Evolutionary conservation across 1,139 yeast genomes (phyloP).

Genomic region (Pichia sp.): DNA sequence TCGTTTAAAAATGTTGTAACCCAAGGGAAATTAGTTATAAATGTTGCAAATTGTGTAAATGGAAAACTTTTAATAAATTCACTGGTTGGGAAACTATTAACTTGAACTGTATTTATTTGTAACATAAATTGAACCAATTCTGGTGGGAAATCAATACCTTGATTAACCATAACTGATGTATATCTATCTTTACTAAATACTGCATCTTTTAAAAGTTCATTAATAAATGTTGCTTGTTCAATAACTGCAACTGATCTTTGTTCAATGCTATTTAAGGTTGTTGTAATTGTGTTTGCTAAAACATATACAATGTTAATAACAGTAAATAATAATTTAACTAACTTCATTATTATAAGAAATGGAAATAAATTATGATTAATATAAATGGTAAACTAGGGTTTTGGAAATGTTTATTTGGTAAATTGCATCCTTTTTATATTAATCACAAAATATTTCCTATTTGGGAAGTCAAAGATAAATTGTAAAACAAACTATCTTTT

Average conservation of each 20-base stretch:
- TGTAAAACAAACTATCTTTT: slow-evolving; percentile 4
- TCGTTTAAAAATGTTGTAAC: slow-evolving; percentile 31
- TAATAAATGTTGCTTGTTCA: slow-evolving; percentile 27
- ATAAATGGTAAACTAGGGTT: no score
- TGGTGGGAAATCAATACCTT: slow-evolving; percentile 30
- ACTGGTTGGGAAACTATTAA: slow-evolving; percentile 23
- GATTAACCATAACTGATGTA: slow-evolving; percentile 28
- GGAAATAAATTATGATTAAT: neutral
- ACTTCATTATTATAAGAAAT: neutral
- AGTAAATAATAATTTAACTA: neutral
- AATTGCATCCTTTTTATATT: neutral
- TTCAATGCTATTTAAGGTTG: slow-evolving; percentile 17
- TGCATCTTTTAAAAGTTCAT: slow-evolving; percentile 30
- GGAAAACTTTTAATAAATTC: slow-evolving; percentile 35
- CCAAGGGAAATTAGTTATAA: slow-evolving; percentile 40
- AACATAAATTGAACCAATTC: slow-evolving; percentile 30
- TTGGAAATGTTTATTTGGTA: no score
- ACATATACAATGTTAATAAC: neutral
- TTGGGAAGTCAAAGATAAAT: slow-evolving; percentile 12
- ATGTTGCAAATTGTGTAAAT: slow-evolving; percentile 36
- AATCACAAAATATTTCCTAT: slow-evolving; percentile 6
- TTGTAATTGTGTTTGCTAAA: slow-evolving; percentile 8
- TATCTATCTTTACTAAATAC: slow-evolving; percentile 24
- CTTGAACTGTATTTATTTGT: slow-evolving; percentile 19
- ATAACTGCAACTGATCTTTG: slow-evolving; percentile 28